phyloP scores from a whole-genome alignment of 257 asterid genomes.

The Jacaranda mimosifolia region DNA sequence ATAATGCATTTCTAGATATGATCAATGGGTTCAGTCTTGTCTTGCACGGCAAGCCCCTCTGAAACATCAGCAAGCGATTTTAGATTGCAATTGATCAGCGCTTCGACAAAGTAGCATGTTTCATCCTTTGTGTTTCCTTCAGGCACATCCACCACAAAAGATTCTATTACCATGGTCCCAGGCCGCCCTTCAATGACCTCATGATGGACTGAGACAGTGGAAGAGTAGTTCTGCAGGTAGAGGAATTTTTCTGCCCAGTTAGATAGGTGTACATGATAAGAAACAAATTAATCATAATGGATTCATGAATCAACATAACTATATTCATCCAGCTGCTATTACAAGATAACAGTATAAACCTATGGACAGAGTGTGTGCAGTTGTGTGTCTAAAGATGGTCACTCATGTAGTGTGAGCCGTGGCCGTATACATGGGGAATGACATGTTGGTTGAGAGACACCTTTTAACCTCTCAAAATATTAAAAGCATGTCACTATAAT shows the following conservation, averaged over 20 bases:
- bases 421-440: too few species aligned
- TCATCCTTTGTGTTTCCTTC: slow-evolving; percentile 70
- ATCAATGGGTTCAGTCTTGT: slow-evolving; percentile 52
- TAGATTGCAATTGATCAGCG: slow-evolving; percentile 63
- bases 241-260: not conserved
- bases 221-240: slow-evolving; percentile 62
- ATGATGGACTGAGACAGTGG: slow-evolving; percentile 60
- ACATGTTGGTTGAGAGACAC: too few species aligned
- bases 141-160: slow-evolving; percentile 68
- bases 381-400: too few species aligned
- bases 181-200: slow-evolving; percentile 65
- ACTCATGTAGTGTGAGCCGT: too few species aligned
- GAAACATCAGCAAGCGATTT: slow-evolving; percentile 66
- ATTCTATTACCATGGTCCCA: slow-evolving; percentile 62
- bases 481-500: too few species aligned
- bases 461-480: too few species aligned
- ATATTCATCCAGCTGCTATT: too few species aligned
- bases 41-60: slow-evolving; percentile 64
- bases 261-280: too few species aligned
- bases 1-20: slow-evolving; percentile 30
- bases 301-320: too few species aligned
- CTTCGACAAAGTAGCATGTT: slow-evolving; percentile 65
- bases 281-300: too few species aligned
- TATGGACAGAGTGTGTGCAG: too few species aligned
- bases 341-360: too few species aligned